Percentiles rank a stretch among this genome's conserved stretches.
Conservation (phyloP, 345 rosid genomes). For the Toxicodendron radicans region DNA sequence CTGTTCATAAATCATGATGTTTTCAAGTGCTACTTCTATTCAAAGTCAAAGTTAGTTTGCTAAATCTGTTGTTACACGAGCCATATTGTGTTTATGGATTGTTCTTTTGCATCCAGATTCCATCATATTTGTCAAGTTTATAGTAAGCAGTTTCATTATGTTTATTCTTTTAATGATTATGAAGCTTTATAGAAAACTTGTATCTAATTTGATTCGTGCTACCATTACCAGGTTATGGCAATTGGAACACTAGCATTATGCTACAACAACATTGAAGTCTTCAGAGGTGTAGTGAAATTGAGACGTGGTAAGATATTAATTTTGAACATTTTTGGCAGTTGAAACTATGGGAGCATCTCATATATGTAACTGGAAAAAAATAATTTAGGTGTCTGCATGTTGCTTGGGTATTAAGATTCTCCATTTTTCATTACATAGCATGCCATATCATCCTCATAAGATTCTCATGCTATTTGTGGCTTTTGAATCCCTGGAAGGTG, state of each 20-base stretch:
- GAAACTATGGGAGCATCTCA: neutral
- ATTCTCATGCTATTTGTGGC: neutral
- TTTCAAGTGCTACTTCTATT: neutral
- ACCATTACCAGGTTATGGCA: slow-evolving; percentile 75
- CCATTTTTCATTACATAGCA: neutral
- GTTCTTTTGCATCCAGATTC: neutral
- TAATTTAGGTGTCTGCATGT: neutral
- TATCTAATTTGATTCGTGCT: slow-evolving; percentile 30
- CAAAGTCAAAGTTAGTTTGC: neutral
- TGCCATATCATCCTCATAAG: neutral
- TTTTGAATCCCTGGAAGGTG: neutral
- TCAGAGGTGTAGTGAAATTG: slow-evolving; percentile 92
- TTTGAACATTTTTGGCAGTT: neutral
- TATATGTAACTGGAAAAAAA: neutral
- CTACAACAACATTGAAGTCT: slow-evolving; percentile 87
- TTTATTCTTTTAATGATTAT: neutral
- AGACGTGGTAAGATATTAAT: slow-evolving; percentile 77
- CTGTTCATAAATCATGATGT: neutral
- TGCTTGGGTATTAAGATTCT: neutral
- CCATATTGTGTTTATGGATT: neutral
- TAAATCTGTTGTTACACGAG: neutral
- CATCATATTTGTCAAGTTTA: neutral
- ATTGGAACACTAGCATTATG: slow-evolving; percentile 94
- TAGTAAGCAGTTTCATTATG: neutral
- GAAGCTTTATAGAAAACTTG: slow-evolving; percentile 10